A percentile compares a stretch with the other conserved stretches of the same genome.
Conservation (phyloP, 2,329 filamentous ascomycete species). For the Sporothrix dimorphospora region DNA sequence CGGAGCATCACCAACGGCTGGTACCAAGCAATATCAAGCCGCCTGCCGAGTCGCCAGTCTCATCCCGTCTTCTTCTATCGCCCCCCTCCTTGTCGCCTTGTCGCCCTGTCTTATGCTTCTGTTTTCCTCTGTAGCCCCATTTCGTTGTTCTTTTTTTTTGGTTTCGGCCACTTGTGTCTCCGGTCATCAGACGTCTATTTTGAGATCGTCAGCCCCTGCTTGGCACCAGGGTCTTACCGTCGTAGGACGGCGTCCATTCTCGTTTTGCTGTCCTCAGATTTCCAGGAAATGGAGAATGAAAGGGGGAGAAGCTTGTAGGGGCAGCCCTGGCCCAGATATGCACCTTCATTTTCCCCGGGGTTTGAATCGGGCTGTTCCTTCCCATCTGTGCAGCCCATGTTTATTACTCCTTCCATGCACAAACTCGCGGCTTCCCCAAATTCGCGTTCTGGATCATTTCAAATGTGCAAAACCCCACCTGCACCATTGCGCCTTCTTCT, state of each 20-base stretch:
- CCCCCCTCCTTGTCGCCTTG: not conserved
- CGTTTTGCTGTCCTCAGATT: not conserved
- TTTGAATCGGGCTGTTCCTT: constrained; percentile 5
- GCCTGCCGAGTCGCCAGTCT: constrained; percentile 1
- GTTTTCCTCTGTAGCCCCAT: not conserved
- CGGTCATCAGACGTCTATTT: constrained; percentile 3
- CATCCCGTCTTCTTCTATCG: constrained; percentile 7
- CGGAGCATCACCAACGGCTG: not conserved
- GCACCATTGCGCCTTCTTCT: not conserved
- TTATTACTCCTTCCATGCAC: constrained; percentile 7
- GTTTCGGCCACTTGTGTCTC: not conserved
- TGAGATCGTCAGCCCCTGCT: not conserved
- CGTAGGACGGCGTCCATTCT: not conserved
- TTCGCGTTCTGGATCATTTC: not conserved
- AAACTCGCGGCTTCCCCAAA: not conserved
- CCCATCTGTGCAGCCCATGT: not conserved
- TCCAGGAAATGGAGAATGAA: not conserved
- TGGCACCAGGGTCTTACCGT: not conserved
- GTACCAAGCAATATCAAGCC: constrained; percentile 17
- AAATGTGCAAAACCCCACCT: not conserved
- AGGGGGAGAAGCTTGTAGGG: not conserved
- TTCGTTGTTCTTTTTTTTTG: not conserved
- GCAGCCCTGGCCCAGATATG: not conserved
- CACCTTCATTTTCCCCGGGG: constrained; percentile 5
- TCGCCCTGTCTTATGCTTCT: not conserved